Evolutionary conservation across 352 stramenopile species (phyloP), one percentile per base, ranked within the genome.

Genomic region (Albugo candida): DNA sequence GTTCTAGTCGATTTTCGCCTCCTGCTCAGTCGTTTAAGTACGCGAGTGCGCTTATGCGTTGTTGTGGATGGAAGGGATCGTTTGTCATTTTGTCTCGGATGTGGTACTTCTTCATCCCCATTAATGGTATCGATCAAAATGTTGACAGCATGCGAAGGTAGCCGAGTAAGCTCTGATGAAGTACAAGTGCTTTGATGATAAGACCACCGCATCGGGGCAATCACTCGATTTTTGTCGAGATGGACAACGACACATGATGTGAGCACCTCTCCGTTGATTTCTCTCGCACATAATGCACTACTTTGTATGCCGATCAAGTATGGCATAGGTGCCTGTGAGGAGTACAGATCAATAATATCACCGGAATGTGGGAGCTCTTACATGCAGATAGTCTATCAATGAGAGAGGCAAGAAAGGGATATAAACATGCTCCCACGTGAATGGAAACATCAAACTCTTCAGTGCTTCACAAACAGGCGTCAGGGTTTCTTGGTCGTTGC

Each of bases 271-370:
- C 70, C 63, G 19, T 69, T 75, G 13, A 78, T 65, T 1, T 63
- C 69, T 18, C 72, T 86, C 42, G 77, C 65, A 31, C 24, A 31
- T 19, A 89, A 64, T 0, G 75, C 83, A 52, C 78, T 84, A 5
- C 75, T 91, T 44, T 91, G 81, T 3, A 92, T 40, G 2, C 81
- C 81, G 51, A 93, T 84, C 35, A 93, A 64, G 47, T 91, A 92
- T 13, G 81, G 70, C 17, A 88, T 65, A 11, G 81, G 81, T 3
- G 81, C 81, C 58, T 88, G 49, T 19, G 41, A 38, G 14, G 8
- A 52, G 45, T 16, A 38, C 5, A 36, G 18, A 46, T 10, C 13
- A 41, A 48, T 8, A 45, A 17, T 36, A 46, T 24, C 11, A 20
- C 5, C n/a, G 2, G n/a, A 31, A 42, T 48, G 14, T 21, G 19